A percentile compares a stretch with the other conserved stretches of the same genome.
These are phyloP conservation scores for Naganishia vaughanmartiniae DNA, from an alignment of 768 basidiomycete species.

Conservation along the genomic window DNA sequence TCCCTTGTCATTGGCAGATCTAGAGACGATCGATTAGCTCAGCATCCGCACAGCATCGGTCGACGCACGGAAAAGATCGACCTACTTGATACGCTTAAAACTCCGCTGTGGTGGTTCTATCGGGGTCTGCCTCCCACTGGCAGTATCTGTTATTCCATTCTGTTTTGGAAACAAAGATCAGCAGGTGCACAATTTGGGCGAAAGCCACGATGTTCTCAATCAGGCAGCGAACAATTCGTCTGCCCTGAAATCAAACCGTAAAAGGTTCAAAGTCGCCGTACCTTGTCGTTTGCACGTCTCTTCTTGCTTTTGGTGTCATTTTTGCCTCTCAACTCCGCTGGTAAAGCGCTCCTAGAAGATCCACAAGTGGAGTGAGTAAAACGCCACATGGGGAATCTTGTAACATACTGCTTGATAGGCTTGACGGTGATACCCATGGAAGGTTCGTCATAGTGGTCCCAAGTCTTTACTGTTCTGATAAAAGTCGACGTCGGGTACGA, in stretches of 20 bases:
- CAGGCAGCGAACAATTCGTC: background rate
- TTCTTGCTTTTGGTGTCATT: conserved; percentile 21
- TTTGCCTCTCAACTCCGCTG: conserved; percentile 27
- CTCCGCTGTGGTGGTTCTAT: conserved; percentile 20
- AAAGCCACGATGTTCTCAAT: background rate
- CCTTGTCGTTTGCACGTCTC: conserved; percentile 22
- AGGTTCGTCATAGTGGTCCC: conserved; percentile 89
- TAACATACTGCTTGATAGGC: conserved; percentile 78
- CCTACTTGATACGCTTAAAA: conserved; percentile 31
- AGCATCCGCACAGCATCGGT: background rate
- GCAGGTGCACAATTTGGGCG: background rate
- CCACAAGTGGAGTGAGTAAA: too few relatives aligned
- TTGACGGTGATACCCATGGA: conserved; percentile 93
- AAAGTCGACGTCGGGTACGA: conserved; percentile 96
- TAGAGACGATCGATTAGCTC: background rate
- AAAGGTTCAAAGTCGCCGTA: background rate
- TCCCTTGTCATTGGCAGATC: conserved; percentile 27
- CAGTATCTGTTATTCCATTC: conserved; percentile 14
- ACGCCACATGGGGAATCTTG: background rate
- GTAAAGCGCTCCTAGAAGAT: conserved; percentile 22
- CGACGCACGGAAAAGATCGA: background rate
- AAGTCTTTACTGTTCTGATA: conserved; percentile 84
- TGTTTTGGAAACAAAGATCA: background rate
- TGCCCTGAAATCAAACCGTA: too few relatives aligned
- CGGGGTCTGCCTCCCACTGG: conserved; percentile 18